These are phyloP conservation scores for Onygenales sp. DNA, from an alignment of 2,329 filamentous ascomycete genomes.

Conservation along the genomic window DNA sequence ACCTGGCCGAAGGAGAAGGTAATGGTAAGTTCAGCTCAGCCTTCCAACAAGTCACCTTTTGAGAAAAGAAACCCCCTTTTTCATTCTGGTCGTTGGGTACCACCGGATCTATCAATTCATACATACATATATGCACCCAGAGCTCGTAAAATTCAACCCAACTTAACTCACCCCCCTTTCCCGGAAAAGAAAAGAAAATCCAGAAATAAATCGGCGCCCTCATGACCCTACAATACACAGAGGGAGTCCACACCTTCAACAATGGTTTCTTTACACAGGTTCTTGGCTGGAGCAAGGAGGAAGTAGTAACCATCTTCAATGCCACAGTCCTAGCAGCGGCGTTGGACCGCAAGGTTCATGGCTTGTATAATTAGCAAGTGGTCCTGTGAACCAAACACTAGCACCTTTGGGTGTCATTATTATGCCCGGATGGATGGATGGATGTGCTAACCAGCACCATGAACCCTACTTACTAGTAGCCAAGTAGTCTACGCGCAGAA, in stretches of 20 bases:
- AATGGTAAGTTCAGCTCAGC: constrained; percentile 1
- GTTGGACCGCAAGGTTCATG: background rate
- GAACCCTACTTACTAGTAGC: background rate
- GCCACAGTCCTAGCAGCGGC: background rate
- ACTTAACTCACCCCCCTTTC: no score
- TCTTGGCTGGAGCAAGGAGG: constrained; percentile 10
- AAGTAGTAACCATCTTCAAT: background rate
- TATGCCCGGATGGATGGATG: no score
- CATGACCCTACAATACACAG: constrained; percentile 6
- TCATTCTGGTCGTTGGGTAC: background rate
- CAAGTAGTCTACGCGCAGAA: background rate
- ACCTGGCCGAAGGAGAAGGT: constrained; percentile 18
- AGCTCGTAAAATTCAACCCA: no score
- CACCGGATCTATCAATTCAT: no score
- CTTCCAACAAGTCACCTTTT: background rate
- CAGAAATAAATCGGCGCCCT: constrained; percentile 14
- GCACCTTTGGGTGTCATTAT: no score
- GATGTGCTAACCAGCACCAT: no score
- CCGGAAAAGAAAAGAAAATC: background rate
- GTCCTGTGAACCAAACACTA: background rate
- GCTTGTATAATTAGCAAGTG: constrained; percentile 1
- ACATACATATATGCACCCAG: no score
- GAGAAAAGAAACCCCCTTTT: background rate
- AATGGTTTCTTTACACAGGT: constrained; percentile 7
- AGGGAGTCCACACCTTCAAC: constrained; percentile 12